These are phyloP conservation scores for Talaromyces wortmannii DNA, from an alignment of 495 filamentous ascomycete species.

Conservation along the genomic window DNA sequence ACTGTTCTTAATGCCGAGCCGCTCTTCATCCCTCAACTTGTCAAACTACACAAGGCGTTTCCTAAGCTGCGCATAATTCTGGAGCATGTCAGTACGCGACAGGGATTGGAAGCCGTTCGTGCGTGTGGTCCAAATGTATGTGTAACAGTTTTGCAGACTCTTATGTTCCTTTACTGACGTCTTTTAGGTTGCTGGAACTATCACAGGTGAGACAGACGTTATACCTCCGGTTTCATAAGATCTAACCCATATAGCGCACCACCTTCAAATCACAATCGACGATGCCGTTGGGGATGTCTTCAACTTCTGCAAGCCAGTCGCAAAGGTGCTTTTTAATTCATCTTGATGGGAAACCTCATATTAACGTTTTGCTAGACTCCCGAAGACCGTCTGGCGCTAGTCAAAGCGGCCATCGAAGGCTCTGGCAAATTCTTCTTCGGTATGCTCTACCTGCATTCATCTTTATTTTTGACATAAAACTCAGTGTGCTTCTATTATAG, in stretches of 20 bases:
- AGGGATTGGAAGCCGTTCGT: constrained; percentile 72
- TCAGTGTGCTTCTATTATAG: constrained; percentile 5
- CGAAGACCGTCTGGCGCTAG: constrained; percentile 66
- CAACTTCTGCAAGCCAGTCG: constrained; percentile 83
- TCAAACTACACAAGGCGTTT: constrained; percentile 63
- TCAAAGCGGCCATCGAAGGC: constrained; percentile 59
- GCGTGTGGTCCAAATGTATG: constrained; percentile 65
- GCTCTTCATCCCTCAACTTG: constrained; percentile 70
- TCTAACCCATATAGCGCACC: constrained; percentile 53
- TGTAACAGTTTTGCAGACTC: constrained; percentile 18
- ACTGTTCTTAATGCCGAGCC: constrained; percentile 78
- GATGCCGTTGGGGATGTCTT: constrained; percentile 69
- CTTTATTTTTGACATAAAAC: background rate
- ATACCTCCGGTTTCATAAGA: background rate
- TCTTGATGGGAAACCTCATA: constrained; percentile 7
- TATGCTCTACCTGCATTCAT: constrained; percentile 9
- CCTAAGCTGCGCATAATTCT: constrained; percentile 75
- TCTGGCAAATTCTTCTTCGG: constrained; percentile 78
- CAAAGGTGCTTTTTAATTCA: constrained; percentile 40
- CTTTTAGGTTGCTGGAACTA: constrained; percentile 43
- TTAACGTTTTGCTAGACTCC: constrained; percentile 34
- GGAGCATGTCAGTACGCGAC: constrained; percentile 74
- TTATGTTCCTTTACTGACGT: background rate
- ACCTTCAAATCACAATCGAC: constrained; percentile 71
- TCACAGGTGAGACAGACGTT: constrained; percentile 28